Percentiles rank a stretch among this genome's conserved stretches.
Evolutionary conservation across 2,329 filamentous ascomycete genomes (phyloP).

Genomic region (Immersiporthe knoxdaviesiana): DNA sequence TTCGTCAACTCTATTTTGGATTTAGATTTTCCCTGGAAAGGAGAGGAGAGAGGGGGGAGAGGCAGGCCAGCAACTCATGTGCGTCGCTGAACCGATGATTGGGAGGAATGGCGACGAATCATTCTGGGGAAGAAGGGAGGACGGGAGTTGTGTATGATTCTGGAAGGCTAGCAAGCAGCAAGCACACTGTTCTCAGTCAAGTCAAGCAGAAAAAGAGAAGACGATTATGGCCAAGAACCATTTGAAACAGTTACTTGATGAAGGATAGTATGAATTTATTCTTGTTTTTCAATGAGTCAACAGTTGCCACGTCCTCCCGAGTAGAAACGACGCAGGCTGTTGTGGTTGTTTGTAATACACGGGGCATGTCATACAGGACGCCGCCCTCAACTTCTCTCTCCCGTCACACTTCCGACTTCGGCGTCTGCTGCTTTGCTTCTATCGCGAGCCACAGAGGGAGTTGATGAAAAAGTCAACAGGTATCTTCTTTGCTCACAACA

Average conservation of each 20-base stretch:
- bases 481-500: conserved; percentile 19
- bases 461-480: conserved; percentile 6
- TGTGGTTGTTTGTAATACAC: not conserved
- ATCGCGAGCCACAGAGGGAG: not conserved
- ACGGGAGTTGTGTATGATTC: no score
- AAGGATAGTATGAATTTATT: not conserved
- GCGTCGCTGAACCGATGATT: no score
- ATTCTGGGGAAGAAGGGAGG: no score
- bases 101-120: no score
- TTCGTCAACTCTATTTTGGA: no score
- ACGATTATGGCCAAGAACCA: not conserved
- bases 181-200: no score
- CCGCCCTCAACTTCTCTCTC: not conserved
- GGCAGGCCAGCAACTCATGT: no score
- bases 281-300: not conserved
- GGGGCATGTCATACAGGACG: not conserved
- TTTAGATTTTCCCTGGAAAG: no score
- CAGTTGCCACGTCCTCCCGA: not conserved
- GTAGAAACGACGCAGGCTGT: not conserved
- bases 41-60: no score
- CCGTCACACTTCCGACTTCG: not conserved
- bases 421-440: not conserved
- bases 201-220: not conserved
- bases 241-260: not conserved
- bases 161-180: no score